Conservation (phyloP, 225 moss, liverwort and hornwort genomes). For the Thuidium tamariscinum region DNA sequence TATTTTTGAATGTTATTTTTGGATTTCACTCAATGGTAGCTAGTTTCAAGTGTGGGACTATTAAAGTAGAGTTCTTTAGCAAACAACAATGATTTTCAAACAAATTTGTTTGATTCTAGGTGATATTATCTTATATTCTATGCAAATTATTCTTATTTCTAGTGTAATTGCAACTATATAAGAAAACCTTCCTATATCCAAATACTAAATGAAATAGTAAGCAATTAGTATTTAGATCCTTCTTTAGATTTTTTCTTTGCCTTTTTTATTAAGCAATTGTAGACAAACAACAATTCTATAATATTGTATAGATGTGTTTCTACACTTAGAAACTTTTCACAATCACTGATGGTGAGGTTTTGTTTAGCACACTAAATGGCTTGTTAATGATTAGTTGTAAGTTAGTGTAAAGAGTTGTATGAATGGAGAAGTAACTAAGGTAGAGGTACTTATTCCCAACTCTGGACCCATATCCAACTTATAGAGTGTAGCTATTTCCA, state of each 20-base stretch:
- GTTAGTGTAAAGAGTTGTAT: no score
- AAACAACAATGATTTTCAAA: not conserved
- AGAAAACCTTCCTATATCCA: not conserved
- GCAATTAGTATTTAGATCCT: not conserved
- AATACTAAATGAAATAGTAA: not conserved
- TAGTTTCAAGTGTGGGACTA: not conserved
- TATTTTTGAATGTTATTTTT: not conserved
- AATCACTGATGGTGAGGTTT: not conserved
- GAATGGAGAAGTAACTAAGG: not conserved
- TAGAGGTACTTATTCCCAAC: no score
- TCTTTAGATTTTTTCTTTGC: not conserved
- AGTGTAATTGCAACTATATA: rapidly evolving
- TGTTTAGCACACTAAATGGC: not conserved
- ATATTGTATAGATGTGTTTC: not conserved
- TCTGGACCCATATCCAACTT: no score
- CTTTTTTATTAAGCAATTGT: not conserved
- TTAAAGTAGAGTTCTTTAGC: rapidly evolving
- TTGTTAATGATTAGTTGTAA: not conserved
- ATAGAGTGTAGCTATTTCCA: no score
- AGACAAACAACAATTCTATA: not conserved
- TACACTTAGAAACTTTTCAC: not conserved
- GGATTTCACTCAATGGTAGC: not conserved
- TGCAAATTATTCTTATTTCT: not conserved
- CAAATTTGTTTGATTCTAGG: not conserved
- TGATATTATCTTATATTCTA: not conserved